Base-by-base conservation (phyloP, 192 early-diverging fungal species). In the Backusella australiensis region DNA sequence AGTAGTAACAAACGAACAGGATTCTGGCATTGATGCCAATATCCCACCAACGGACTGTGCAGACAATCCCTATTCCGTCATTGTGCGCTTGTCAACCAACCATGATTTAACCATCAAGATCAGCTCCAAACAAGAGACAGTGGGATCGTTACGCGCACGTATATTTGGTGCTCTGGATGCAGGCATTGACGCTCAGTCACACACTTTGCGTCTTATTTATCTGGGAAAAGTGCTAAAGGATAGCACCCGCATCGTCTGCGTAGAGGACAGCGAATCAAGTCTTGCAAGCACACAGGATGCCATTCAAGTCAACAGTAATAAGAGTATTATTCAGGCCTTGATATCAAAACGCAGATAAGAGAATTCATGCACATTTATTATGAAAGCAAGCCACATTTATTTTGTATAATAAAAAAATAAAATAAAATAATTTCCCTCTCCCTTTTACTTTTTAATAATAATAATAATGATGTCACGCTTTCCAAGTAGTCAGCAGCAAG, bases 171-270 rank as follows among this genome's bases (percentile, higher is more conserved):
- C 73, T 29, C 67, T 75, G 35, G 72, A 71, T 6, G 6, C 79
- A 14, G 29, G 32, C n/a, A 67, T 75, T 34, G 66, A 72, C 19
- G 34, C 34, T 21, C 68, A 79, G 35, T 78, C 72, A 14, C 73
- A 71, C 9, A 70, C 68, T 29, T 74, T 87, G 19, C 78, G 80
- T 69, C 79, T 90, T 21, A 83, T 89, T 70, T 86, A 86, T 71
- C 52, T 90, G 15, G 89, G 89, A 21, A 76, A 76, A 39, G 59
- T 86, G 29, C 80, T 90, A 0, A 74, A 76, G 14, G 83, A 82
- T 68, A 74, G 34, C 21, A 65, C 59, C 5, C 14, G 12, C 1
- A 74, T 74, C 29, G 17, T 35, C 14, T 74, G 56, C 66, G 2
- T 63, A 9, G 68, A 38, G 8, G 35, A 69, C n/a, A 19, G n/a